These are phyloP conservation scores for Mucor saturninus DNA, from an alignment of 371 early-diverging fungal species.

Conservation along the genomic window DNA sequence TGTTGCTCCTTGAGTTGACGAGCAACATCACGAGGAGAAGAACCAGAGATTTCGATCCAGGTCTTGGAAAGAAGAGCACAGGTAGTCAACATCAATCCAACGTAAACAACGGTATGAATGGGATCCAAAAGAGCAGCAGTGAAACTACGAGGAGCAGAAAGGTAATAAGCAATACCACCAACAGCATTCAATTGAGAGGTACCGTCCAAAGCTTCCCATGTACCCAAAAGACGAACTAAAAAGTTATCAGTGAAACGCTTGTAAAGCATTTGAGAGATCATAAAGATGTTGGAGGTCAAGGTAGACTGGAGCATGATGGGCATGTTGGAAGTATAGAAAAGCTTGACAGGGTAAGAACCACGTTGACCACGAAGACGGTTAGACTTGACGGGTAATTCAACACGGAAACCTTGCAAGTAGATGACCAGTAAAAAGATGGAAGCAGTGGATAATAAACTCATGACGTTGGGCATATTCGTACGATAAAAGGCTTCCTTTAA, in stretches of 20 bases:
- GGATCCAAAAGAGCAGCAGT: conserved; percentile 91
- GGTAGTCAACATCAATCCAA: conserved; percentile 92
- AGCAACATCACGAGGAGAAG: conserved; percentile 97
- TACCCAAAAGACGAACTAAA: conserved; percentile 94
- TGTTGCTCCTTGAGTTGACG: conserved; percentile 98
- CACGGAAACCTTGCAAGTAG: conserved; percentile 99
- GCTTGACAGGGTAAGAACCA: conserved; percentile 98
- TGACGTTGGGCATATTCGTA: conserved; percentile 96
- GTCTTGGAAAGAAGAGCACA: conserved; percentile 98
- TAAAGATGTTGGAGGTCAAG: conserved; percentile 95
- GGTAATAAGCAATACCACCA: conserved; percentile 98
- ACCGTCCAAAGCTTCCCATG: conserved; percentile 96
- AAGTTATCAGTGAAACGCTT: conserved; percentile 97
- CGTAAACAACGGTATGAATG: conserved; percentile 94
- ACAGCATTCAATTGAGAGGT: conserved; percentile 93
- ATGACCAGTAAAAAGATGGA: conserved; percentile 97
- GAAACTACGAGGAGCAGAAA: conserved; percentile 96
- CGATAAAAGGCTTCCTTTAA: conserved; percentile 95
- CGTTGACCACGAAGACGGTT: conserved; percentile 96
- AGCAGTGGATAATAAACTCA: conserved; percentile 93
- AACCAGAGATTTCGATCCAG: conserved; percentile 99
- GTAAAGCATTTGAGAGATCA: conserved; percentile 98
- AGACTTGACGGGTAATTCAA: conserved; percentile 99
- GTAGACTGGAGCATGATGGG: conserved; percentile 99
- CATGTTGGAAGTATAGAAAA: conserved; percentile 99